Base-by-base conservation (phyloP, 768 basidiomycete genomes). In the Russula olivacea region DNA sequence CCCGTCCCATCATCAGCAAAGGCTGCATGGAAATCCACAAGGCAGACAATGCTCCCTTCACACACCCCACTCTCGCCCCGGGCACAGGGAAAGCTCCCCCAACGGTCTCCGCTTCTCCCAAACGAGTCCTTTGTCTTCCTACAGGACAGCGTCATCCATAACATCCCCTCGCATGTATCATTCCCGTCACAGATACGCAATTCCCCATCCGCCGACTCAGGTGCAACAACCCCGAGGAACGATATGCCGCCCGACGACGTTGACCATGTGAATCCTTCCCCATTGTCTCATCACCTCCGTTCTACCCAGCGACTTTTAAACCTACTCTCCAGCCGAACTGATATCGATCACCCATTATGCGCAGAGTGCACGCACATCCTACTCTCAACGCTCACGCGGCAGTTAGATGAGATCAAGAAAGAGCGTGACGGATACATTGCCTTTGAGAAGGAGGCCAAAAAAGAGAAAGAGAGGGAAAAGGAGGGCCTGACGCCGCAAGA, bases 361-460 rank as follows among this genome's bases (percentile, higher is more conserved):
- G 85, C 89, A 0, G 96, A 98, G 70, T 99, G 97, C 74, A 92
- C 94, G 3, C 87, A 90, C 69, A 81, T 88, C 53, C 75, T 98
- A 38, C 81, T 95, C 34, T 78, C 78, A 1, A 84, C 83, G 28
- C 81, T 98, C 36, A 85, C 89, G 68, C 81, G 81, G 51, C 87
- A 93, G 70, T 79, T 96, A 17, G 93, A 96, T 61, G 93, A 97
- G 76, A 88, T 89, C 3, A 91, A 87, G 76, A 89, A 87, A 71
- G 93, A 97, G 71, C 78, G 93, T 62, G 94, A 97, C 68, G 93
- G 92, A 0, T 97, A 96, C 72, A 86, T 93, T 65, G 90, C 91
- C 0, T 98, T 95, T 70, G 93, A 96, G 73, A 88, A 87, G 72
- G 91, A 94, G 66, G 82, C 91, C 4, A 81, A 85, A 71, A 91